Percentiles rank a stretch among this genome's conserved stretches.
Conservation (phyloP, 2,329 filamentous ascomycete species). For the Penicillium occitanis region DNA sequence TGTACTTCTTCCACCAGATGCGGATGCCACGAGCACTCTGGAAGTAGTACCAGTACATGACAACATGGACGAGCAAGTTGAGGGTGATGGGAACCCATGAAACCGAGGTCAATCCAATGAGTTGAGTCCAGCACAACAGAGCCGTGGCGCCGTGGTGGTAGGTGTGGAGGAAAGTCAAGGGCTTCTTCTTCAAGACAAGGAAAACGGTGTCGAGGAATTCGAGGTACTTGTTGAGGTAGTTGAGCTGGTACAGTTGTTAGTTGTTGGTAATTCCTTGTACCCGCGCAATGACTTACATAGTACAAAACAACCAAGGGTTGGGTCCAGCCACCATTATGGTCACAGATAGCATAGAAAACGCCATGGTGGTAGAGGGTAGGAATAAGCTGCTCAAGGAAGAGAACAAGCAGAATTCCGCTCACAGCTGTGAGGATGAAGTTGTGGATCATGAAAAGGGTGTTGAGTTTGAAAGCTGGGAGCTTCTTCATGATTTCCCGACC, state of each 20-base stretch:
- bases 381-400: conserved; percentile 89
- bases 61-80: conserved; percentile 91
- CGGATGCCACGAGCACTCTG: conserved; percentile 92
- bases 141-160: conserved; percentile 98
- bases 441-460: conserved; percentile 88
- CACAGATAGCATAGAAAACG: conserved; percentile 85
- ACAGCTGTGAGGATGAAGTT: conserved; percentile 91
- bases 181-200: conserved; percentile 99
- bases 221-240: conserved; percentile 97
- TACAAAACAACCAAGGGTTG: conserved; percentile 90
- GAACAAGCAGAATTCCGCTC: conserved; percentile 73
- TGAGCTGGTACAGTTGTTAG: conserved; percentile 64
- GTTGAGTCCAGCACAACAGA: conserved; percentile 95
- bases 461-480: conserved; percentile 80
- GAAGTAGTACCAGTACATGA: conserved; percentile 99
- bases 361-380: conserved; percentile 78
- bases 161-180: conserved; percentile 96
- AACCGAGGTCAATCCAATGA: conserved; percentile 87
- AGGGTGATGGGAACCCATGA: conserved; percentile 93
- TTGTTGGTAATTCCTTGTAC: not conserved
- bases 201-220: conserved; percentile 95
- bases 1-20: conserved; percentile 99
- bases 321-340: conserved; percentile 80
- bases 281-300: conserved; percentile 67
- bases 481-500: conserved; percentile 91